Base-by-base conservation (phyloP, 2,329 filamentous ascomycete species). In the Paraphoma chrysanthemicola region DNA sequence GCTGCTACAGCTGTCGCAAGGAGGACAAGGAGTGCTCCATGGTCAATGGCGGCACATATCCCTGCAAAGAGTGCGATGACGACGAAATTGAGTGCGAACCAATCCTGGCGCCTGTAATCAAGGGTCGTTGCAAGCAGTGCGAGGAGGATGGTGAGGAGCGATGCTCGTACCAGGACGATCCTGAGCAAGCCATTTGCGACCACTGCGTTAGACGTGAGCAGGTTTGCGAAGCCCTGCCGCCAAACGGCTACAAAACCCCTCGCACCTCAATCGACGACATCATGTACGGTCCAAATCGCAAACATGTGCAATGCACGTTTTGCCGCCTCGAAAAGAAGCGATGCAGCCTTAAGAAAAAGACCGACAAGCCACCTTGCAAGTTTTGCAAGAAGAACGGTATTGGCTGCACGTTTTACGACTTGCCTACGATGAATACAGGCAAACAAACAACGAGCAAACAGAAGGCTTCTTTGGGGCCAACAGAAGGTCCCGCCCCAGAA, bases 1-100 rank as follows among this genome's bases (percentile, higher is more conserved):
- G 73, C 3, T 80, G 78, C 56, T 57, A 61, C 23, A 49, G 57
- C 3, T 81, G 79, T 53, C 67, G 70, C 12, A 50, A 49, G 52
- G 51, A 55, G 30, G 63, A 28, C 7, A 64, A 36, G 18, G 31
- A 16, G 3, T 78, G 64, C 54, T 70, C 53, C 54, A 73, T 69
- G 67, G 65, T 54, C 51, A 62, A 57, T 63, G 72, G 62, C n/a
- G 67, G 56, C 47, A 52, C 41, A 62, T 79, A 64, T 50, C 69
- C 60, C 30, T 77, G 60, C 56, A 7, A 55, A 0, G 31, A 57
- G 3, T 74, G 72, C 47, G 12, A 23, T 0, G 55, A 68, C 2
- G 45, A 62, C 9, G 55, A 51, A 0, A 53, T 66, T n/a, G 57
- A 64, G 2, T 80, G 78, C 51, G 62, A 76, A 14, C 67, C 72